phyloP scores from a whole-genome alignment of 208 protist genomes.

The Herpetomonas muscarum region DNA sequence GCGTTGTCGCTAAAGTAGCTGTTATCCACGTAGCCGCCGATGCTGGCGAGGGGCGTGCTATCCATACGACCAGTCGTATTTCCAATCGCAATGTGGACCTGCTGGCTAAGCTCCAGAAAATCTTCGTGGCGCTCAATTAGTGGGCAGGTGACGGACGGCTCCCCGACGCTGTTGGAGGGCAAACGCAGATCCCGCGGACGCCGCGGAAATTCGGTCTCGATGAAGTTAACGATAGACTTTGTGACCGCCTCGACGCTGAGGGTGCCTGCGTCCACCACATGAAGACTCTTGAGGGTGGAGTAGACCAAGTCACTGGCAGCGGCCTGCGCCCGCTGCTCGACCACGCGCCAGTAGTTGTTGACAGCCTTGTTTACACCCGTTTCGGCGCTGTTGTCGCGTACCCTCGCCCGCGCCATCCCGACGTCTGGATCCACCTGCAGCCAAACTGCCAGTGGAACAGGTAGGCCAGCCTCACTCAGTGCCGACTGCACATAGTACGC shows the following conservation, averaged over 20 bases:
- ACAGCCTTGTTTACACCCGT: too few relatives aligned
- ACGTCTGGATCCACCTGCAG: slow-evolving; percentile 59
- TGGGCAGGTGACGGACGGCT: slow-evolving; percentile 23
- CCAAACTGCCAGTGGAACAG: slow-evolving; percentile 74
- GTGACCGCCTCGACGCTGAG: slow-evolving; percentile 34
- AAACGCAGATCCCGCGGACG: slow-evolving; percentile 23
- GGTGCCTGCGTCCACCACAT: slow-evolving; percentile 43
- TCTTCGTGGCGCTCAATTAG: slow-evolving; percentile 52
- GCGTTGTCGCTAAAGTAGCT: slow-evolving; percentile 42
- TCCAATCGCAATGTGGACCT: slow-evolving; percentile 61
- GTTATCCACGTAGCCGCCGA: slow-evolving; percentile 70
- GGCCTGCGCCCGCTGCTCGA: slow-evolving; percentile 72
- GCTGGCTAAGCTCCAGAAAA: slow-evolving; percentile 47
- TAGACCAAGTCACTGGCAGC: slow-evolving; percentile 57
- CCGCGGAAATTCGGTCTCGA: slow-evolving; percentile 40
- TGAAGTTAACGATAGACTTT: slow-evolving; percentile 34
- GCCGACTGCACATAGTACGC: slow-evolving; percentile 78
- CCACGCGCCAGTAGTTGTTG: slow-evolving; percentile 43
- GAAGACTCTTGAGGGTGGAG: slow-evolving; percentile 43
- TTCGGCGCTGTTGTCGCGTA: slow-evolving; percentile 38
- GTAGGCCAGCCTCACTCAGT: slow-evolving; percentile 43
- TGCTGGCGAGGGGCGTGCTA: slow-evolving; percentile 63
- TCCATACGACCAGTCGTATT: slow-evolving; percentile 60
- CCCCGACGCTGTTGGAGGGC: slow-evolving; percentile 15
- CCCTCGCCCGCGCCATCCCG: slow-evolving; percentile 53